phyloP scores from a whole-genome alignment of 306 rosid genomes.

The Casuarina equisetifolia region DNA sequence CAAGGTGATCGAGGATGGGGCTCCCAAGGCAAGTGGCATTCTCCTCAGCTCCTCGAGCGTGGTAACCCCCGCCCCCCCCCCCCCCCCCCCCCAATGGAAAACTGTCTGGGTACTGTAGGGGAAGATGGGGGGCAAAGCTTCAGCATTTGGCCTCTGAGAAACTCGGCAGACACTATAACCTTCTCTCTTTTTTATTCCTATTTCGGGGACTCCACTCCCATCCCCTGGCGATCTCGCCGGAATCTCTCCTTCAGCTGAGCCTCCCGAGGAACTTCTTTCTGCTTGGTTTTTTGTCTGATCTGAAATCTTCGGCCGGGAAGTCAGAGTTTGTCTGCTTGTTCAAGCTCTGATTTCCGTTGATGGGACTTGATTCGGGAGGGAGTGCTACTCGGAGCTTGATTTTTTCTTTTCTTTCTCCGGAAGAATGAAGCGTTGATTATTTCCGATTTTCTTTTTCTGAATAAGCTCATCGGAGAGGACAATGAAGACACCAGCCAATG shows the following conservation, averaged over 20 bases:
- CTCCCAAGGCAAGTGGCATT: too few species aligned
- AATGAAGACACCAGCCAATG: conserved; percentile 67
- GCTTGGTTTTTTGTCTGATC: conserved; percentile 25
- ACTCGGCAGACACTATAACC: conserved; percentile 30
- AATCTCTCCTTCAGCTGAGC: background rate
- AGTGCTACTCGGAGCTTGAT: conserved; percentile 6
- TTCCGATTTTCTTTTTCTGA: background rate
- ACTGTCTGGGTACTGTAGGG: conserved; percentile 50
- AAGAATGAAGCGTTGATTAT: conserved; percentile 34
- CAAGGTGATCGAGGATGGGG: too few species aligned
- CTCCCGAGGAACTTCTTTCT: background rate
- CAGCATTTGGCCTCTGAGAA: conserved; percentile 55
- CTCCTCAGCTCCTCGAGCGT: too few species aligned
- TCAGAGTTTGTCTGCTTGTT: background rate
- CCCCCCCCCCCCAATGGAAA: background rate
- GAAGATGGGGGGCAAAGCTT: conserved; percentile 49
- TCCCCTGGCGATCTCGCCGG: conserved; percentile 30
- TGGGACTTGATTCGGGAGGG: conserved; percentile 24
- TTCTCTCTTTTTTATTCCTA: conserved; percentile 26
- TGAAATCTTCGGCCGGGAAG: background rate
- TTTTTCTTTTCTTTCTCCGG: background rate
- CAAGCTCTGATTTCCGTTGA: conserved; percentile 24
- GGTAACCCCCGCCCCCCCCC: too few species aligned
- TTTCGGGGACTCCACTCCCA: background rate
- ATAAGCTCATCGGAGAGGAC: conserved; percentile 17